Evolutionary conservation across 805 yeast genomes (phyloP).

Genomic region (Myxozyma neotropica): DNA sequence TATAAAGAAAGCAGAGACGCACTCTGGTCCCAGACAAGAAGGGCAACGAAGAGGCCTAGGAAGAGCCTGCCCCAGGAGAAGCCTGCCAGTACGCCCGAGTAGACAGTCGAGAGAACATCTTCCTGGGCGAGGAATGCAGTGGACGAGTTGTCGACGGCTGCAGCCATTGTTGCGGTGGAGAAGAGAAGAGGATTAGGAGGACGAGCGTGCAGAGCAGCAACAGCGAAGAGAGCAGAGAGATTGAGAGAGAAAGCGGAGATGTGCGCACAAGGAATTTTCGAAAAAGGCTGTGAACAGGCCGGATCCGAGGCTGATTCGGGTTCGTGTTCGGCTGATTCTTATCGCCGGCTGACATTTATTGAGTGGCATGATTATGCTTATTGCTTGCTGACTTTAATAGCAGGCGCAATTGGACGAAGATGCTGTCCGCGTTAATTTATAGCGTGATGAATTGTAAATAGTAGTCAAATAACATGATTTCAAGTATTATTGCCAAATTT

Average conservation of each 20-base stretch:
- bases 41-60: constrained; percentile 10
- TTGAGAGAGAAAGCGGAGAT: neutral
- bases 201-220: neutral
- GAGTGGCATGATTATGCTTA: constrained; percentile 1
- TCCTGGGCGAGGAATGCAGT: neutral
- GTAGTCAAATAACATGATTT: no score
- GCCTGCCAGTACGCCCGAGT: constrained; percentile 4
- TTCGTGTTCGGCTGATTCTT: neutral
- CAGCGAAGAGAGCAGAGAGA: neutral
- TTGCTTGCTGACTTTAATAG: neutral
- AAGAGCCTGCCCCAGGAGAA: constrained; percentile 17
- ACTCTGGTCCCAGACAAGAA: constrained; percentile 33
- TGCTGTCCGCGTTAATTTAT: no score
- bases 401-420: neutral
- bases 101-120: constrained; percentile 1
- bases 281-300: neutral
- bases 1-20: neutral
- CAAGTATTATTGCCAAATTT: no score
- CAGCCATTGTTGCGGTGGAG: constrained; percentile 2
- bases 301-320: constrained; percentile 2
- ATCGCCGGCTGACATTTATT: no score
- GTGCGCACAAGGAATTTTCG: neutral
- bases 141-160: constrained; percentile 12
- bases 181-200: neutral
- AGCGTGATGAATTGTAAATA: neutral